These are phyloP conservation scores for Mycena amicta DNA, from an alignment of 768 basidiomycete species.

Conservation along the genomic window DNA sequence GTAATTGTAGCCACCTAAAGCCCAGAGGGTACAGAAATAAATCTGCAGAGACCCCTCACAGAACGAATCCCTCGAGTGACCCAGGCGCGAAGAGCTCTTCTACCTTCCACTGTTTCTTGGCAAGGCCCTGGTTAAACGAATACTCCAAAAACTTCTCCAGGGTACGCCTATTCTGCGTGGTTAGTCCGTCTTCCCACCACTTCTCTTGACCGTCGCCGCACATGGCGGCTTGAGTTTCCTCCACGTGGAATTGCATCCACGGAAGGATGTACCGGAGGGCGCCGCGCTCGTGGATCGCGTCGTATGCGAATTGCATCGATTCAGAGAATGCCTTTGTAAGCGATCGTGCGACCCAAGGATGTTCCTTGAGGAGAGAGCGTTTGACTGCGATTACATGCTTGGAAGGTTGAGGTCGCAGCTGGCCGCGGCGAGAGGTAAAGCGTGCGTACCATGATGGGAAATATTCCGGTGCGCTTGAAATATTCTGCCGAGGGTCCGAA, in stretches of 20 bases:
- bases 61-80: conserved; percentile 16
- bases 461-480: conserved; percentile 23
- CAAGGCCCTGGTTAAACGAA: conserved; percentile 11
- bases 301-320: conserved; percentile 23
- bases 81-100: conserved; percentile 20
- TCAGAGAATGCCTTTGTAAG: conserved; percentile 22
- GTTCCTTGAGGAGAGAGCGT: conserved; percentile 14
- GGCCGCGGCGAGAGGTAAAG: neutral
- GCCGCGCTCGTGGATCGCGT: conserved; percentile 22
- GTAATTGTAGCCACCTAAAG: too few species aligned
- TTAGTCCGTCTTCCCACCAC: conserved; percentile 24
- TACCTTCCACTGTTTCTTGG: conserved; percentile 20
- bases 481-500: conserved; percentile 12
- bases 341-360: conserved; percentile 20
- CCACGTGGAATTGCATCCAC: conserved; percentile 21
- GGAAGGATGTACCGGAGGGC: conserved; percentile 21
- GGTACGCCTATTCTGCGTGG: conserved; percentile 16
- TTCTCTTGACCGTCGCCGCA: conserved; percentile 12
- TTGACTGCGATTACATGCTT: conserved; percentile 19
- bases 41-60: too few species aligned
- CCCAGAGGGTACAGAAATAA: too few species aligned
- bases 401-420: neutral
- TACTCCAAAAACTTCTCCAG: conserved; percentile 22
- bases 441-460: conserved; percentile 20
- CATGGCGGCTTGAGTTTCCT: conserved; percentile 21